phyloP scores from a whole-genome alignment of 371 early-diverging fungal genomes.

The Mucor racemosus region DNA sequence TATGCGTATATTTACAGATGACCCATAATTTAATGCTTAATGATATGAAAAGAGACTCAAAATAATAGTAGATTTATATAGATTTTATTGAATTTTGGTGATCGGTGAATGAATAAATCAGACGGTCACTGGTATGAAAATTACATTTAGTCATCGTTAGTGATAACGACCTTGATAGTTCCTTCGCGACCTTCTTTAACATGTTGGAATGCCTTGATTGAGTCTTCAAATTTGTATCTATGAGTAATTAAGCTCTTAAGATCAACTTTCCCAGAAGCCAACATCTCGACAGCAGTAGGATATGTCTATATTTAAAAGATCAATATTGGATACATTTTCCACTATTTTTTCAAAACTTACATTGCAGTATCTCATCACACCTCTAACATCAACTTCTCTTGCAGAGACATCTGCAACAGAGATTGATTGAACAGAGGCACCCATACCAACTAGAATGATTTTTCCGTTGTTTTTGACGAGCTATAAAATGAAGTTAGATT shows the following conservation, averaged over 20 bases:
- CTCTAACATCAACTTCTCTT: conserved; percentile 55
- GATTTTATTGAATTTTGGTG: not conserved
- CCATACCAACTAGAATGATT: conserved; percentile 59
- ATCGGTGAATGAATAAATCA: not conserved
- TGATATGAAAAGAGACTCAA: not conserved
- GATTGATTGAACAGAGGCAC: conserved; percentile 47
- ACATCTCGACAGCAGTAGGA: conserved; percentile 51
- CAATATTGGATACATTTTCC: too few species aligned
- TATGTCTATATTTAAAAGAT: conserved; percentile 33
- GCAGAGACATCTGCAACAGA: conserved; percentile 51
- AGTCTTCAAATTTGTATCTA: conserved; percentile 46
- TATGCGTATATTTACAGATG: conserved; percentile 16
- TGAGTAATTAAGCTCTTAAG: conserved; percentile 57
- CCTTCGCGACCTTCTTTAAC: conserved; percentile 51
- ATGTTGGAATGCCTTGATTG: conserved; percentile 55
- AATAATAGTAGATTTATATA: not conserved
- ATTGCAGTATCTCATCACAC: conserved; percentile 58
- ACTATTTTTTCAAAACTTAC: conserved; percentile 25
- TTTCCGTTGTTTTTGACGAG: conserved; percentile 51
- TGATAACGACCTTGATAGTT: conserved; percentile 57
- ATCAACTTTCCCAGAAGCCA: conserved; percentile 51
- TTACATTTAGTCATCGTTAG: conserved; percentile 14
- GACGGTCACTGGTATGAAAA: not conserved
- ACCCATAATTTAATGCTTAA: conserved; percentile 9
- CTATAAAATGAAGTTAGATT: conserved; percentile 19